Evolutionary conservation across 1,139 yeast genomes (phyloP), one percentile per base, ranked within the genome.

Genomic region (Geotrichum histeridarum): DNA sequence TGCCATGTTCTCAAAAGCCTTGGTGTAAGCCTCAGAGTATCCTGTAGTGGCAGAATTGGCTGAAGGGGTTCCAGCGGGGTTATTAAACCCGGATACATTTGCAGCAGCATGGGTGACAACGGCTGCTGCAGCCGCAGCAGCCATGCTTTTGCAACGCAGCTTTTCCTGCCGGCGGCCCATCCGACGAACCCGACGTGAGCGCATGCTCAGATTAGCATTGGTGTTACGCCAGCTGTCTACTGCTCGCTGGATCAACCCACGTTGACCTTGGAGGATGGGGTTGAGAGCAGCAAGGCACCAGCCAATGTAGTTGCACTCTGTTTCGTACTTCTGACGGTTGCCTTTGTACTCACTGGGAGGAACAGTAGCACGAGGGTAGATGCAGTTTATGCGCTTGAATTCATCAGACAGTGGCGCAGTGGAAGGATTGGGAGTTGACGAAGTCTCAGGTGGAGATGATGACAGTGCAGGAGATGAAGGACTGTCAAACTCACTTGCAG

Each of bases 221-320:
- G 77, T 70, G 61, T 76, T 76, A 59, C 80, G 67, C 78, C 78
- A 77, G 30, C 75, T 69, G 57, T 76, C 80, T 14, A 77, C 80
- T 0, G 80, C 80, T 39, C 80, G 68, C 60, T 77, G 80, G 22
- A 76, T 71, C 22, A 77, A 61, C 0, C 80, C 80, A 33, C 78
- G 67, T 46, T 73, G 73, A 49, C 64, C 65, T 18, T 73, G 67
- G n/a, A 77, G 64, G 17, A 66, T 67, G 0, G 77, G 76, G 59
- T 77, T 77, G 36, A 70, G 62, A 61, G 65, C 68, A 4, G 75
- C 68, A 44, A 77, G 62, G 17, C 70, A 67, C 80, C 80, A 76
- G 4, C 79, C 80, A 52, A 77, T 70, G 42, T 68, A 66, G 60
- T 77, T 77, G 64, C 80, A 77, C 50, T 71, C 74, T 18, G 71